Percentiles rank a stretch among this genome's conserved stretches.
Conservation (phyloP, 352 stramenopile genomes). For the Hyaloperonospora arabidopsidis region DNA sequence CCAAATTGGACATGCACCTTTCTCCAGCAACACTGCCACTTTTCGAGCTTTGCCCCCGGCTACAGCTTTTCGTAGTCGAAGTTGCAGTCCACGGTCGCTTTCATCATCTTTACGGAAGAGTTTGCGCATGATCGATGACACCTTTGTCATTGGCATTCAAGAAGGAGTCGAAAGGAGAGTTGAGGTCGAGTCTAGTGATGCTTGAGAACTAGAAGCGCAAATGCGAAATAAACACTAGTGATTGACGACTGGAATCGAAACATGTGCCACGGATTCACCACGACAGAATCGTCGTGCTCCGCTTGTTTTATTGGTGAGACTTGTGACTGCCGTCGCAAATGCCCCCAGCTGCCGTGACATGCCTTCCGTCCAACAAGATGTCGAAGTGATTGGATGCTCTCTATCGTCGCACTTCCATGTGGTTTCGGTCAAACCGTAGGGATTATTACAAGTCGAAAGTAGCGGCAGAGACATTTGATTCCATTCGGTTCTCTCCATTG, state of each 20-base stretch:
- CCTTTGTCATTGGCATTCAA: slow-evolving; percentile 24
- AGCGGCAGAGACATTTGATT: neutral
- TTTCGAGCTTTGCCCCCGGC: slow-evolving; percentile 32
- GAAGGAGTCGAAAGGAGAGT: neutral
- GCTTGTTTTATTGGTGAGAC: neutral
- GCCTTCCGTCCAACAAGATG: slow-evolving; percentile 10
- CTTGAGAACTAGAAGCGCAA: slow-evolving; percentile 8
- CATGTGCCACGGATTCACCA: too few relatives aligned
- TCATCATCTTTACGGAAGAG: slow-evolving; percentile 34
- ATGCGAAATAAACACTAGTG: too few relatives aligned
- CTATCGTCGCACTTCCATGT: slow-evolving; percentile 12
- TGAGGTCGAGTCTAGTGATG: neutral
- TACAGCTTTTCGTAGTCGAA: slow-evolving; percentile 57
- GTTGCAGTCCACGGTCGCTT: slow-evolving; percentile 23
- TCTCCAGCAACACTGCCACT: slow-evolving; percentile 46
- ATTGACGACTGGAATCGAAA: too few relatives aligned
- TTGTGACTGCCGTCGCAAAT: neutral
- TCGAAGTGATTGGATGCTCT: slow-evolving; percentile 15
- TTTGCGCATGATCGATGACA: slow-evolving; percentile 40
- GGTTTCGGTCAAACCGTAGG: neutral
- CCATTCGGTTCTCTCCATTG: neutral
- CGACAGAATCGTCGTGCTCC: too few relatives aligned
- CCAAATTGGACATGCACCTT: slow-evolving; percentile 53
- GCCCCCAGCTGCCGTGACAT: slow-evolving; percentile 7
- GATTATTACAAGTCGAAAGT: neutral